A percentile compares a stretch with the other conserved stretches of the same genome.
Conservation (phyloP, 2,329 filamentous ascomycete species). For the Trichoderma oligosporum region DNA sequence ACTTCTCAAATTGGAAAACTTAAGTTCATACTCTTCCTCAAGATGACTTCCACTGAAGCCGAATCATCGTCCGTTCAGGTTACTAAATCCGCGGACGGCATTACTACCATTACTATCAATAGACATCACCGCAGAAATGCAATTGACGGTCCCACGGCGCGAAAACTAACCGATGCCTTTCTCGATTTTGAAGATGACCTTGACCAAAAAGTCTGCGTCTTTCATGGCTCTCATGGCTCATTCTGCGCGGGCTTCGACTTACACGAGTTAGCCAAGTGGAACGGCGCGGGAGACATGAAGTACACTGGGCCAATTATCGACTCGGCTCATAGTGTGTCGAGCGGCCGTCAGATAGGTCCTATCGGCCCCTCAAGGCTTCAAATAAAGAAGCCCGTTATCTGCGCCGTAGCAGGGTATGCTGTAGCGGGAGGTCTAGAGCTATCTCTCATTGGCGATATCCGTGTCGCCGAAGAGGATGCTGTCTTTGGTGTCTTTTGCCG, state of each 20-base stretch:
- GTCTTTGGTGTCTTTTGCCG: constrained; percentile 55
- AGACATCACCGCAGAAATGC: constrained; percentile 50
- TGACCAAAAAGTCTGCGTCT: constrained; percentile 50
- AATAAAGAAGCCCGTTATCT: constrained; percentile 50
- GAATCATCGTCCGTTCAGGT: constrained; percentile 23
- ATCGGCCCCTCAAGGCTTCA: constrained; percentile 51
- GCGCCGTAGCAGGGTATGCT: constrained; percentile 49
- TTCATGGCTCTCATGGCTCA: constrained; percentile 42
- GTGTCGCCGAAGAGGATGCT: constrained; percentile 50
- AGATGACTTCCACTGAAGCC: constrained; percentile 3
- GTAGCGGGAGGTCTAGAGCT: constrained; percentile 53
- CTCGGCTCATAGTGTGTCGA: background rate
- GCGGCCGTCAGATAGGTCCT: constrained; percentile 34
- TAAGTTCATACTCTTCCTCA: background rate
- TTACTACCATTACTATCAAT: constrained; percentile 54
- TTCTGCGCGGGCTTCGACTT: constrained; percentile 55
- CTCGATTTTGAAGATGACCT: constrained; percentile 47
- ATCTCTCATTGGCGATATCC: constrained; percentile 49
- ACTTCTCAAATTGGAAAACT: background rate
- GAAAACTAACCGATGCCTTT: constrained; percentile 46
- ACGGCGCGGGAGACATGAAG: constrained; percentile 3
- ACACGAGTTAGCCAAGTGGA: constrained; percentile 37
- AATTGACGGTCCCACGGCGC: constrained; percentile 46
- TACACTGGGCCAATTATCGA: constrained; percentile 19
- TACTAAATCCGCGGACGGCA: constrained; percentile 35